Evolutionary conservation across 768 basidiomycete genomes (phyloP).

Genomic region (Antrodiella citrinella): DNA sequence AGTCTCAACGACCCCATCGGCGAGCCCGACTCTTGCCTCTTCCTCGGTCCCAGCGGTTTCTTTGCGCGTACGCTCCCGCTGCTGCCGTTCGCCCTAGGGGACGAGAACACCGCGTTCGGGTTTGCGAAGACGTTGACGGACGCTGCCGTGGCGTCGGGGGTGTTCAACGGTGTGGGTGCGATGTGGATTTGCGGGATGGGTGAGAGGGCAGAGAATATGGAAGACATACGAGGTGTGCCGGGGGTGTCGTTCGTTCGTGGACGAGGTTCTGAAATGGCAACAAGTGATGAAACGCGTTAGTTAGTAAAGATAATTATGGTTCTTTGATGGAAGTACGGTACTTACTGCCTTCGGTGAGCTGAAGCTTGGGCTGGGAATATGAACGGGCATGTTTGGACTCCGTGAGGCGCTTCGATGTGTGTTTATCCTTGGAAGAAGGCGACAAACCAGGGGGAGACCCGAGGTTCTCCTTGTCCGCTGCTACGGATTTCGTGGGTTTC

Average conservation of each 20-base stretch:
- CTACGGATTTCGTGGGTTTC: slow-evolving; percentile 7
- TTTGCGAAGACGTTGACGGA: not conserved
- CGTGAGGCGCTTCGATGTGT: not conserved
- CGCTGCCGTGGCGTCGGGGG: not conserved
- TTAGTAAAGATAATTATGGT: not conserved
- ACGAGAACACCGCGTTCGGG: slow-evolving; percentile 10
- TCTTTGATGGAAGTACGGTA: not conserved
- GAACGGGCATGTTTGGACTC: slow-evolving; percentile 18
- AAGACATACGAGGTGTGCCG: slow-evolving; percentile 1
- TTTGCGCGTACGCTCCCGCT: slow-evolving; percentile 13
- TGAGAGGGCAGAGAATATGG: slow-evolving; percentile 15
- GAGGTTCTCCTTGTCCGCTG: slow-evolving; percentile 10
- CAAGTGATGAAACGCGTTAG: no score
- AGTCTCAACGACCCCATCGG: not conserved
- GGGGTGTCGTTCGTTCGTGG: not conserved
- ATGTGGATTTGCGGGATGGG: slow-evolving; percentile 15
- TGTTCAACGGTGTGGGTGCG: not conserved
- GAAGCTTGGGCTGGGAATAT: slow-evolving; percentile 29
- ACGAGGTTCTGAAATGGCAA: not conserved
- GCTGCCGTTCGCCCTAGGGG: slow-evolving; percentile 4
- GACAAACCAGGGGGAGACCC: not conserved
- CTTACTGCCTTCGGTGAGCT: slow-evolving; percentile 7
- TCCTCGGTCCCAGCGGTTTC: not conserved
- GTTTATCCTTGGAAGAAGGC: not conserved
- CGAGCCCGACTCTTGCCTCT: no score